A percentile compares a stretch with the other conserved stretches of the same genome.
Evolutionary conservation across 1,284 basidiomycete genomes (phyloP).

Genomic region (Ceratobasidium sp.): DNA sequence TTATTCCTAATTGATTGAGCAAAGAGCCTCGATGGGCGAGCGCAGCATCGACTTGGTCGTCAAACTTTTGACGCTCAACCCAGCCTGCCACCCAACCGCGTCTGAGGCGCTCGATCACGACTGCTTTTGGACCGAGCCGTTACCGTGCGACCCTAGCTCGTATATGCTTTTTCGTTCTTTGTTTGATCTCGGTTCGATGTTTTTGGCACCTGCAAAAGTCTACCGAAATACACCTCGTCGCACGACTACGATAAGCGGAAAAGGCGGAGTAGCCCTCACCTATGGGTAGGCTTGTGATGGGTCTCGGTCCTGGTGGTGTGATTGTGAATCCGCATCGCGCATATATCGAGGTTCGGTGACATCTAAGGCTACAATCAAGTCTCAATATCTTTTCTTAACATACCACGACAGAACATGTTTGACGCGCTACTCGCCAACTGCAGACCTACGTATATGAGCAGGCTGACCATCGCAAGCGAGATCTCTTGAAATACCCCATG

Average conservation of each 20-base stretch:
- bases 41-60: conserved; percentile 60
- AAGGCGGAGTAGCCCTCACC: too few species aligned
- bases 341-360: too few species aligned
- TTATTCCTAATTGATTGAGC: conserved; percentile 28
- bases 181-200: background rate
- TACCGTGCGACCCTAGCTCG: conserved; percentile 88
- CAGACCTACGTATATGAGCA: too few species aligned
- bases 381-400: too few species aligned
- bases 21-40: conserved; percentile 32
- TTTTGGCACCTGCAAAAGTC: conserved; percentile 63
- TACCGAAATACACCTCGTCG: conserved; percentile 83
- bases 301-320: too few species aligned
- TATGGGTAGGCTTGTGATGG: too few species aligned
- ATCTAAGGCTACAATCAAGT: too few species aligned
- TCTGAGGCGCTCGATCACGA: conserved; percentile 63
- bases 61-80: conserved; percentile 65
- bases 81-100: conserved; percentile 65
- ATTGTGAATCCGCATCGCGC: too few species aligned
- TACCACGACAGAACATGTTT: too few species aligned
- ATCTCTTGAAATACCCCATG: too few species aligned
- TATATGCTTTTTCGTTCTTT: conserved; percentile 60
- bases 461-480: too few species aligned
- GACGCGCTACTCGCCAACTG: too few species aligned
- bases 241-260: conserved; percentile 86
- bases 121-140: conserved; percentile 81